phyloP scores from a whole-genome alignment of 1,139 yeast genomes.

The Taiozyma sp. region DNA sequence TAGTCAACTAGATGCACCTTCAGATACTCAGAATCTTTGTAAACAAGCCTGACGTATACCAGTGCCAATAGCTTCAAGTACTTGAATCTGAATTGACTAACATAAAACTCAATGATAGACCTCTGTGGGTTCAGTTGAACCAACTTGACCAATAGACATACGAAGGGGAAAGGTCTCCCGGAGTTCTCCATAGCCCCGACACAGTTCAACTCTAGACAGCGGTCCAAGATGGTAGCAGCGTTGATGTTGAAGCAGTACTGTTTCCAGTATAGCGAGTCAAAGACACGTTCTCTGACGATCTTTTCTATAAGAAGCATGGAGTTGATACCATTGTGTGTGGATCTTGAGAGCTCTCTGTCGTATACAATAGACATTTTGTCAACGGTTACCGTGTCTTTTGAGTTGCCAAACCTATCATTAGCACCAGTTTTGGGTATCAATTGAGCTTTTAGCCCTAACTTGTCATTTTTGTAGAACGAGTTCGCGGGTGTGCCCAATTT shows the following conservation, averaged over 20 bases:
- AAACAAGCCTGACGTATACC: constrained; percentile 40
- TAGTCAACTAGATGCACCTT: constrained; percentile 41
- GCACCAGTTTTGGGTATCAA: too few relatives aligned
- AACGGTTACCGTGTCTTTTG: too few relatives aligned
- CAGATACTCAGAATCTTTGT: constrained; percentile 31
- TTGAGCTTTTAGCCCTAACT: not conserved
- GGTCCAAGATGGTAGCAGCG: constrained; percentile 30
- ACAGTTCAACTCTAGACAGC: constrained; percentile 30
- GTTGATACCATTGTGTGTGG: constrained; percentile 34
- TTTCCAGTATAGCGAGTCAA: constrained; percentile 56
- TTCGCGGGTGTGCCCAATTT: not conserved
- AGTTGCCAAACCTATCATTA: too few relatives aligned
- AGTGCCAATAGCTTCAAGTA: constrained; percentile 48
- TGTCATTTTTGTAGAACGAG: too few relatives aligned
- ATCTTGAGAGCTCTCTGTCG: constrained; percentile 31
- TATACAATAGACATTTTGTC: constrained; percentile 1
- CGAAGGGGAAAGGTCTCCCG: constrained; percentile 47
- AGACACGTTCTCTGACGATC: constrained; percentile 52
- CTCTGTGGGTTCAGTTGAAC: constrained; percentile 46
- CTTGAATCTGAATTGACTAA: constrained; percentile 46
- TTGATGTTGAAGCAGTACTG: constrained; percentile 46
- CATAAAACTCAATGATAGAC: constrained; percentile 39
- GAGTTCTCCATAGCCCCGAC: constrained; percentile 43
- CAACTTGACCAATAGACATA: constrained; percentile 48
- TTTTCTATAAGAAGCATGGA: constrained; percentile 52